Conservation (phyloP, 257 asterid species). For the Apocynum venetum region DNA sequence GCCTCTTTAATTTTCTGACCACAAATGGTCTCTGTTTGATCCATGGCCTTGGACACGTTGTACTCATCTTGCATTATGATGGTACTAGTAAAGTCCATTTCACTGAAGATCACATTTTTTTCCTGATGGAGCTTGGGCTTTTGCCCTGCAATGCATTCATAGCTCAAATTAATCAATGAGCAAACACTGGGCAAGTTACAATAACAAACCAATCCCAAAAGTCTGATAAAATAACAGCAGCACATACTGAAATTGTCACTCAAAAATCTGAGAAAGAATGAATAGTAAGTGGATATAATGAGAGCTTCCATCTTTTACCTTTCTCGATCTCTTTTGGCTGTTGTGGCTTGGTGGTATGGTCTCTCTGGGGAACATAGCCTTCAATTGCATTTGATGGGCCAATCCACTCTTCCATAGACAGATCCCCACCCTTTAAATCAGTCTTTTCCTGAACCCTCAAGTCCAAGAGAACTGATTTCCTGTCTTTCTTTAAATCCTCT, state of each 20-base stretch:
- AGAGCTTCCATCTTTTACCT: slow-evolving; percentile 29
- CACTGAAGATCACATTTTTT: slow-evolving; percentile 34
- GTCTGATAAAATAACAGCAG: slow-evolving; percentile 5
- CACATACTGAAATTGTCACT: slow-evolving; percentile 3
- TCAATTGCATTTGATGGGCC: slow-evolving; percentile 94
- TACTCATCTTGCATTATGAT: slow-evolving; percentile 65
- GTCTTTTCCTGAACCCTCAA: slow-evolving; percentile 72
- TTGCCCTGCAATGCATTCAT: slow-evolving; percentile 44
- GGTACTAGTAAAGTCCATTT: slow-evolving; percentile 54
- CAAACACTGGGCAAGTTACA: slow-evolving; percentile 15
- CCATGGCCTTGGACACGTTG: slow-evolving; percentile 44
- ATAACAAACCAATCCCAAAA: slow-evolving; percentile 5
- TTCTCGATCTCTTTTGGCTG: slow-evolving; percentile 24
- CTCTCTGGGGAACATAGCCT: slow-evolving; percentile 81
- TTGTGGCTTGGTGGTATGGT: slow-evolving; percentile 25
- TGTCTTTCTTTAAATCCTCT: slow-evolving; percentile 44
- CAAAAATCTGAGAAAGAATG: background rate
- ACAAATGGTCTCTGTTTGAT: slow-evolving; percentile 24
- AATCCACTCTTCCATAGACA: slow-evolving; percentile 81
- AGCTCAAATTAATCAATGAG: slow-evolving; percentile 21
- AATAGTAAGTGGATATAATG: background rate
- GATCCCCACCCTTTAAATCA: slow-evolving; percentile 47
- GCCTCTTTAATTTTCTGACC: slow-evolving; percentile 27
- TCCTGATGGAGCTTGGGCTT: slow-evolving; percentile 27
- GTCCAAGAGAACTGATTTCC: slow-evolving; percentile 44